Percentiles rank a stretch among this genome's conserved stretches.
Evolutionary conservation across 2,329 filamentous ascomycete species (phyloP).

Genomic region (Neospermospora avenae): DNA sequence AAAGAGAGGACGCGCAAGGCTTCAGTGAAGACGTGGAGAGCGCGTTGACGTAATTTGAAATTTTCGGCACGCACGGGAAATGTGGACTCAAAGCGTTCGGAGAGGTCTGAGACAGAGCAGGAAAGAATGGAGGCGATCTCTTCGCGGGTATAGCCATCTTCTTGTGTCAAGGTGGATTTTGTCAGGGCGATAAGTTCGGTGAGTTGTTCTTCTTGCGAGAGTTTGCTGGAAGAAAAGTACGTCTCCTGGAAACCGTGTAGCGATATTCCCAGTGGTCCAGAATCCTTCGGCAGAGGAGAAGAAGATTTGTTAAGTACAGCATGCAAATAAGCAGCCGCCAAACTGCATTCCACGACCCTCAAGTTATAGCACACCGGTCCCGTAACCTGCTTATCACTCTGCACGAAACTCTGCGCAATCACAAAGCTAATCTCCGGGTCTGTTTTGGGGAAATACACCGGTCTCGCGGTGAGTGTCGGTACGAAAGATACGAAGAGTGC

Average conservation of each 20-base stretch:
- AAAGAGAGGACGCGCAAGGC: slow-evolving; percentile 83
- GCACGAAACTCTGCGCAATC: slow-evolving; percentile 91
- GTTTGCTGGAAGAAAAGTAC: slow-evolving; percentile 54
- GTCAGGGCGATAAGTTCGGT: slow-evolving; percentile 67
- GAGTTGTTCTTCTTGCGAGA: slow-evolving; percentile 61
- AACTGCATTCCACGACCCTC: slow-evolving; percentile 89
- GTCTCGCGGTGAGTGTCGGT: slow-evolving; percentile 70
- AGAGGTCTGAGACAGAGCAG: slow-evolving; percentile 66
- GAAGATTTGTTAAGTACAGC: slow-evolving; percentile 53
- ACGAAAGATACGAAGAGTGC: slow-evolving; percentile 89
- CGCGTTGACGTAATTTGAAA: slow-evolving; percentile 85
- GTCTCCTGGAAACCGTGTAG: slow-evolving; percentile 84
- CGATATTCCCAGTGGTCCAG: slow-evolving; percentile 76
- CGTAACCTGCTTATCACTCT: slow-evolving; percentile 91
- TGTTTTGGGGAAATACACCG: slow-evolving; percentile 78
- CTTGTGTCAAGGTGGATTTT: slow-evolving; percentile 67
- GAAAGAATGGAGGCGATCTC: slow-evolving; percentile 74
- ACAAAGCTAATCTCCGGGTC: slow-evolving; percentile 84
- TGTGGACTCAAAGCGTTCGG: slow-evolving; percentile 75
- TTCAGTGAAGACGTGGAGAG: slow-evolving; percentile 87
- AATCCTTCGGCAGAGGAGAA: slow-evolving; percentile 68
- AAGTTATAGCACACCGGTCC: slow-evolving; percentile 95
- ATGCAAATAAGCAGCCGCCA: slow-evolving; percentile 72
- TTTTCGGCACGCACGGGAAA: slow-evolving; percentile 85
- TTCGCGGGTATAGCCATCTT: slow-evolving; percentile 83